phyloP scores from a whole-genome alignment of 495 filamentous ascomycete genomes.

The Penicillium daleae region DNA sequence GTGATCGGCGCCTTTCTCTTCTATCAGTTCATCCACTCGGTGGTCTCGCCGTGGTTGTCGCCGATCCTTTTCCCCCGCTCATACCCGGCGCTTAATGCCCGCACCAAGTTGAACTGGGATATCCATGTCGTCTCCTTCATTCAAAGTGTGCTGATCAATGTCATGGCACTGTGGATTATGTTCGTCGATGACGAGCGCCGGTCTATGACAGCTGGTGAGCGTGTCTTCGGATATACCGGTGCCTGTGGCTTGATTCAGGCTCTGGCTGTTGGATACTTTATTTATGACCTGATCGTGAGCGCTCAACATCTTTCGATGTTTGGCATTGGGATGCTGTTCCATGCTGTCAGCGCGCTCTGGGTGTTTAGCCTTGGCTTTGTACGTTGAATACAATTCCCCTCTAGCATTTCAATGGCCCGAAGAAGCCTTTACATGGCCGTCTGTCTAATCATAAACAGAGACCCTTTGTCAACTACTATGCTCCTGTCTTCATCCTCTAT shows the following conservation, averaged over 20 bases:
- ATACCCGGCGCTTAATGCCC: slow-evolving; percentile 67
- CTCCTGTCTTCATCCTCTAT: slow-evolving; percentile 90
- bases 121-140: slow-evolving; percentile 93
- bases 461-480: slow-evolving; percentile 94
- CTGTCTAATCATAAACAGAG: slow-evolving; percentile 59
- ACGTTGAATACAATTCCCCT: slow-evolving; percentile 45
- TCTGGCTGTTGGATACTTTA: slow-evolving; percentile 90
- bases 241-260: slow-evolving; percentile 80
- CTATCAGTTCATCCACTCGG: slow-evolving; percentile 76
- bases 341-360: slow-evolving; percentile 80
- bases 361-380: slow-evolving; percentile 95
- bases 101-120: slow-evolving; percentile 90
- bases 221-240: slow-evolving; percentile 91
- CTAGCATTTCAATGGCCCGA: not conserved
- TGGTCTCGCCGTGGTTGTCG: slow-evolving; percentile 77
- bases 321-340: slow-evolving; percentile 85
- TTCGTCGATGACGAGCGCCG: slow-evolving; percentile 73
- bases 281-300: slow-evolving; percentile 88
- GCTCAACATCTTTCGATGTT: slow-evolving; percentile 74
- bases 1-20: slow-evolving; percentile 70
- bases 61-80: slow-evolving; percentile 65
- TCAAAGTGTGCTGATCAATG: slow-evolving; percentile 80
- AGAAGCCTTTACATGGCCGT: not conserved
- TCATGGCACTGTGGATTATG: slow-evolving; percentile 82
- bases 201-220: slow-evolving; percentile 69